Evolutionary conservation across 805 yeast genomes (phyloP), one percentile per base, ranked within the genome.

Genomic region (Starmerella vitae): DNA sequence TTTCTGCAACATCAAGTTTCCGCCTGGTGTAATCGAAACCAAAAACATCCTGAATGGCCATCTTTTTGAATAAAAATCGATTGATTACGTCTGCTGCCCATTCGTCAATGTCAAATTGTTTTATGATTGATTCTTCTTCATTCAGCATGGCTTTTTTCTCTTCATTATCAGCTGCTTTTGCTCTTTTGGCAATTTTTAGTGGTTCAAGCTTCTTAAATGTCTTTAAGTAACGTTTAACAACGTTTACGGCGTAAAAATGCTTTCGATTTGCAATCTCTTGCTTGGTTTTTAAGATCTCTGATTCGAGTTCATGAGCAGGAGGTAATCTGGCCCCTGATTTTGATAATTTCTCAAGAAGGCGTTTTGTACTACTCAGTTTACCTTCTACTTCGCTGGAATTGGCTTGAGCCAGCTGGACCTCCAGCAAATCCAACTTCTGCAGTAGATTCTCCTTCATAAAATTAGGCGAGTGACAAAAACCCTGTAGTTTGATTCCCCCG

Each of bases 351-450:
- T 54, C 42, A 27, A 51, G 25, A 41, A 50, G 30, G 18, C 49
- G 52, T 41, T 55, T 50, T 3, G 66, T 56, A 14, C 53, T 45
- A 5, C 35, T 39, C 21, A 62, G 47, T 34, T 58, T 46, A 7
- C 59, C 37, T 14, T 41, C 40, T 22, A 45, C 20, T 13, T 43
- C 48, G 15, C 42, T 48, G n/a, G 38, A 28, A 12, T 34, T 37
- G 22, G 39, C 24, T n/a, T 48, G 35, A n/a, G 52, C 51, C 6
- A 58, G 52, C 45, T 48, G 57, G 15, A 62, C 50, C 45, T 61
- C 57, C 5, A 62, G 53, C 24, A 61, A 32, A 41, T 63, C 65
- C 30, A 62, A 49, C 45, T 60, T 53, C 54, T 61, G 62, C 22
- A 54, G 37, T 35, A 58, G 48, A 41, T 61, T 61, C 34, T 59